Evolutionary conservation across 1,284 basidiomycete species (phyloP), one percentile per base, ranked within the genome.

Genomic region (Trichosporon sp.): DNA sequence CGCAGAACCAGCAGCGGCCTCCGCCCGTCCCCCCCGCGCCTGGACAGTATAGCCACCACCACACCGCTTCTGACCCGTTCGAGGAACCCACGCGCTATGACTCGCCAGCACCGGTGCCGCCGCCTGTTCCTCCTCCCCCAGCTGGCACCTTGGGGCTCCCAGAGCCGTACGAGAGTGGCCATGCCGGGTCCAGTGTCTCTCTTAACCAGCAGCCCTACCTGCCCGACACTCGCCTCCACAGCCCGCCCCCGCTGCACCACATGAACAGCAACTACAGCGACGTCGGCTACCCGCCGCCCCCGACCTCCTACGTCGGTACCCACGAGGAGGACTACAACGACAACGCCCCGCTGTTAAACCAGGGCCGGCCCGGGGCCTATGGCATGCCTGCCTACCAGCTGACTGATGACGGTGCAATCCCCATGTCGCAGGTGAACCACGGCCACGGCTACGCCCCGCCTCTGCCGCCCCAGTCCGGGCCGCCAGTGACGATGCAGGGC

Each of bases 261-360:
- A 53, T 58, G 27, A 25, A 32, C 32, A 35, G 25, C 38, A 7
- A 56, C n/a, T 29, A 32, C 32, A 31, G 25, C 38, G 11, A 64
- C 27, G 18, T 64, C 11, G 35, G 51, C 8, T 66, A 68, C 47
- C 65, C 68, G 8, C 65, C 65, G n/a, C 15, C 64, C 13, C n/a
- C 51, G 29, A 31, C 23, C 47, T 3, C 32, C 21, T 62, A 65
- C 47, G 47, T 34, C 23, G 44, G 63, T 1, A n/a, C 34, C 13
- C 72, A 75, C 9, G 70, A 73, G 3, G 80, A 80, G 62, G 79
- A 81, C 68, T 72, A 74, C 35, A 78, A 75, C 68, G 80, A 82
- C 69, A 75, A 75, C 32, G 76, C 76, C 11, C 80, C 80, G 2
- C 70, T 82, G 1, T 65, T 82, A 0, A 31, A 72, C 3, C 78